A percentile compares a stretch with the other conserved stretches of the same genome.
phyloP scores from a whole-genome alignment of 805 yeast species.

The Phaffomyces antillensis region DNA sequence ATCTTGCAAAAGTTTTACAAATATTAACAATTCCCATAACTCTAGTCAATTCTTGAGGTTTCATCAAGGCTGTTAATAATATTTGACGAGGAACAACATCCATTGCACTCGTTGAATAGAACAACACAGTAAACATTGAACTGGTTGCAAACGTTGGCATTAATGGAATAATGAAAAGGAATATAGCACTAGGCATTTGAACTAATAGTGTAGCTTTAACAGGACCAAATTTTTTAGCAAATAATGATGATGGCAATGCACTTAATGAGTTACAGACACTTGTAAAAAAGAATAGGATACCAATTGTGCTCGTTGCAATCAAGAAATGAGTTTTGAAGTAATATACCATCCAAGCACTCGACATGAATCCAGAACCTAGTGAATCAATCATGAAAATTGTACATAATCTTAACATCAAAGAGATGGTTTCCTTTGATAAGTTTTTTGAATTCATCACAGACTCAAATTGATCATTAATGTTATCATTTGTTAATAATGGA shows the following conservation, averaged over 20 bases:
- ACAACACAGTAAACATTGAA: slow-evolving; percentile 41
- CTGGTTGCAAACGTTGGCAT: slow-evolving; percentile 35
- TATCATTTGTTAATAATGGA: slow-evolving; percentile 15
- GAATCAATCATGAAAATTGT: slow-evolving; percentile 77
- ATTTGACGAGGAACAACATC: slow-evolving; percentile 91
- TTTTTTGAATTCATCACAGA: background rate
- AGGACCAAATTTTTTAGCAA: slow-evolving; percentile 69
- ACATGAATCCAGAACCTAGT: slow-evolving; percentile 83
- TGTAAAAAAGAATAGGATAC: slow-evolving; percentile 58
- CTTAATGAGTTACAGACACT: slow-evolving; percentile 59
- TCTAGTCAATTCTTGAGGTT: slow-evolving; percentile 55
- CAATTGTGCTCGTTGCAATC: slow-evolving; percentile 51
- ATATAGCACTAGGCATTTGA: slow-evolving; percentile 71
- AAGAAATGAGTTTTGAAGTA: slow-evolving; percentile 57
- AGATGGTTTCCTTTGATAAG: slow-evolving; percentile 35
- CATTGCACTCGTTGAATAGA: slow-evolving; percentile 67
- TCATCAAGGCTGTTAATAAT: slow-evolving; percentile 60
- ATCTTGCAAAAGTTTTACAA: slow-evolving; percentile 77
- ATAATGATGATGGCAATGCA: slow-evolving; percentile 67
- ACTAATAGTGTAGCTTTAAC: slow-evolving; percentile 66
- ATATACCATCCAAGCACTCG: slow-evolving; percentile 82
- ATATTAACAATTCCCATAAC: slow-evolving; percentile 84
- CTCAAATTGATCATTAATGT: background rate
- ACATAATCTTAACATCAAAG: slow-evolving; percentile 41
- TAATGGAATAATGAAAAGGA: slow-evolving; percentile 49